phyloP scores from a whole-genome alignment of 1,284 basidiomycete species.

The Puccinia horiana region DNA sequence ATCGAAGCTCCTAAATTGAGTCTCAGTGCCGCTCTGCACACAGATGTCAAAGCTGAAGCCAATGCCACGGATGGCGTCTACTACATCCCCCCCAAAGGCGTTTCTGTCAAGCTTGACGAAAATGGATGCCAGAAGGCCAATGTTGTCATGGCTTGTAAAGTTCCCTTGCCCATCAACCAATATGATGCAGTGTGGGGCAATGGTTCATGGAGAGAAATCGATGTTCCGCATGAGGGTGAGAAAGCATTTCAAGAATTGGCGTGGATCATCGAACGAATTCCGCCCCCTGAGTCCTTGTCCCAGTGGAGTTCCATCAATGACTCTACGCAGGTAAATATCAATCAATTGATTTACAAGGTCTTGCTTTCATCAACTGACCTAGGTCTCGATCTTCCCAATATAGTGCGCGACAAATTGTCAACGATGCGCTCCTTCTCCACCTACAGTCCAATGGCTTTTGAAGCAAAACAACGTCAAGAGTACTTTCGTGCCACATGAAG shows the following conservation, averaged over 20 bases:
- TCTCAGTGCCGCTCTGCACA: slow-evolving; percentile 63
- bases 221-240: slow-evolving; percentile 76
- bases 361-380: slow-evolving; percentile 50
- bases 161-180: slow-evolving; percentile 68
- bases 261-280: slow-evolving; percentile 81
- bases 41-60: slow-evolving; percentile 62
- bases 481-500: slow-evolving; percentile 68
- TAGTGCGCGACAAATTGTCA: slow-evolving; percentile 50
- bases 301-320: slow-evolving; percentile 64
- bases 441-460: slow-evolving; percentile 58
- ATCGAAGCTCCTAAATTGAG: slow-evolving; percentile 61
- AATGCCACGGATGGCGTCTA: slow-evolving; percentile 67
- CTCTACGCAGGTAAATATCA: slow-evolving; percentile 15
- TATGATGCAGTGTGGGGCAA: slow-evolving; percentile 76
- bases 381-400: background rate
- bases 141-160: slow-evolving; percentile 74
- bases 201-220: slow-evolving; percentile 74
- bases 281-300: slow-evolving; percentile 69
- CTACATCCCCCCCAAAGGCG: slow-evolving; percentile 65
- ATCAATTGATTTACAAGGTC: background rate
- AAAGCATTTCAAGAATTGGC: slow-evolving; percentile 75
- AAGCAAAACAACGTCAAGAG: slow-evolving; percentile 62
- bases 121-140: slow-evolving; percentile 72
- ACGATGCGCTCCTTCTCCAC: slow-evolving; percentile 45
- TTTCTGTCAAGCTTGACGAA: slow-evolving; percentile 65